Evolutionary conservation across 345 rosid genomes (phyloP).

Genomic region (Boechera divaricarpa): DNA sequence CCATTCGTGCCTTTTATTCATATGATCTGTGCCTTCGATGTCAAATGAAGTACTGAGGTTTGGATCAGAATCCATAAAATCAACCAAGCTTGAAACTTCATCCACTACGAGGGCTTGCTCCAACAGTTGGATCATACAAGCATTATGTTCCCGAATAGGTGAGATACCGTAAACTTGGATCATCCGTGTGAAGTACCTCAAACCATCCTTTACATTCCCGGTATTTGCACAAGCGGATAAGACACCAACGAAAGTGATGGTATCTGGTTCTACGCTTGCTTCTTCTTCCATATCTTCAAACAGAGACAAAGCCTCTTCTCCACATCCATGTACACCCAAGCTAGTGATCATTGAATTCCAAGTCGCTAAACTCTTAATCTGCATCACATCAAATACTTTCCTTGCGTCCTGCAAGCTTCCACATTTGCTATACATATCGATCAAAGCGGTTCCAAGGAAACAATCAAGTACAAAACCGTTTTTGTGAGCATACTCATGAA

Average conservation of each 20-base stretch:
- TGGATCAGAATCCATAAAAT: slow-evolving; percentile 34
- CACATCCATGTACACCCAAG: slow-evolving; percentile 80
- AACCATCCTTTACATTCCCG: slow-evolving; percentile 54
- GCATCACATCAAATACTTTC: slow-evolving; percentile 59
- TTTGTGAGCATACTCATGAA: slow-evolving; percentile 65
- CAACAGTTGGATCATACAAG: slow-evolving; percentile 68
- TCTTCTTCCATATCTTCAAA: slow-evolving; percentile 67
- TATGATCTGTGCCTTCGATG: neutral
- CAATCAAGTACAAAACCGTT: slow-evolving; percentile 57
- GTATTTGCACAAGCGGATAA: slow-evolving; percentile 68
- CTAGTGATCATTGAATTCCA: slow-evolving; percentile 87
- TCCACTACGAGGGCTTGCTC: slow-evolving; percentile 46
- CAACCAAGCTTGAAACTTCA: slow-evolving; percentile 37
- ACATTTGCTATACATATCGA: slow-evolving; percentile 53
- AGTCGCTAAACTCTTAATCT: slow-evolving; percentile 62
- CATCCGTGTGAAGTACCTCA: slow-evolving; percentile 56
- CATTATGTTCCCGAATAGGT: slow-evolving; percentile 63
- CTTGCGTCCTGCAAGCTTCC: slow-evolving; percentile 62
- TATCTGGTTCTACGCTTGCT: slow-evolving; percentile 57
- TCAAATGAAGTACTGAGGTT: slow-evolving; percentile 32
- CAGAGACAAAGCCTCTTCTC: slow-evolving; percentile 63
- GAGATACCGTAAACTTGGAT: slow-evolving; percentile 50
- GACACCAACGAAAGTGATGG: slow-evolving; percentile 78
- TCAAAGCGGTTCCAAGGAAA: slow-evolving; percentile 67
- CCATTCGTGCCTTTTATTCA: slow-evolving; percentile 35